Base-by-base conservation (phyloP, 805 yeast genomes). In the Komagataella pastoris region DNA sequence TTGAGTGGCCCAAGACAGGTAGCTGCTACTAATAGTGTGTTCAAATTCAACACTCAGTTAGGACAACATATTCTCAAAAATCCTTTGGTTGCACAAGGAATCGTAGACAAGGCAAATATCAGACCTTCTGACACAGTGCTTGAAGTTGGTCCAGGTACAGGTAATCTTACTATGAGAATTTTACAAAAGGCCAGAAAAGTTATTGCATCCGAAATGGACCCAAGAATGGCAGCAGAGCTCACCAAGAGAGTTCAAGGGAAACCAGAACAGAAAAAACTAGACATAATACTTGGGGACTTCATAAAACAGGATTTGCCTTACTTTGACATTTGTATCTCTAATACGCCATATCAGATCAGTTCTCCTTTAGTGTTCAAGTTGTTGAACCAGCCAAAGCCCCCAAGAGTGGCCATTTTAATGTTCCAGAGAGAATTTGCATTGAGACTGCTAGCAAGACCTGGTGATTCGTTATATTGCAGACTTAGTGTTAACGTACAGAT, bases 61-160 rank as follows among this genome's bases (percentile, higher is more conserved):
- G 99, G 99, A 56, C 99, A 93, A 71, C 99, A 93, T 74, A 89
- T 93, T 57, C 75, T 93, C 63, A 93, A 93, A 64, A 93, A 93
- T 65, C 99, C 99, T 1, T 73, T 90, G 51, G 93, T 93, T 24
- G 98, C 99, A 5, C 98, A 93, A 65, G 98, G 97, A 14, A 93
- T 93, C 65, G 99, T 93, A 17, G 98, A 93, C 65, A 91, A 91
- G 63, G 98, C 99, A 1, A 85, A 81, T 44, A 85, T 93, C 52
- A 85, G 81, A 60, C 97, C 98, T 2, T 83, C 95, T 30, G 99
- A 93, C 63, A 80, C 81, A 6, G 98, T 93, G 1, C 73, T 93
- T 46, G 99, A 93, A 71, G 96, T 93, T 50, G 99, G 99, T 61
- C 99, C 99, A 2, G 99, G 99, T 80, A 93, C 99, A 0, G 99